Evolutionary conservation across 2,329 filamentous ascomycete species (phyloP).

Genomic region (Coniella lustricola): DNA sequence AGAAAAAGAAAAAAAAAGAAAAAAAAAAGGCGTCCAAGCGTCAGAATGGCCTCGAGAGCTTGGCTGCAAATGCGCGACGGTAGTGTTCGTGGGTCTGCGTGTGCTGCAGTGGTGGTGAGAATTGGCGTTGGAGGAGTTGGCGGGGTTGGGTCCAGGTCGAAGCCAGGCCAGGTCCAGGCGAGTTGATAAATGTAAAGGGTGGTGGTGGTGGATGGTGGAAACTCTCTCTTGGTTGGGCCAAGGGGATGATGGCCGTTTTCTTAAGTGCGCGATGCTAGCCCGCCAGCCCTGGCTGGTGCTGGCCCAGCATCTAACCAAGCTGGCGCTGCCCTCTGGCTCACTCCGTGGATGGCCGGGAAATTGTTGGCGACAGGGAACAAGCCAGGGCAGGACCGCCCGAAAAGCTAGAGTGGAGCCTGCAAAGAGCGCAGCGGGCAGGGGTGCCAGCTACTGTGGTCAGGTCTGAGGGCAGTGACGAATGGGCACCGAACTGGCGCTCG

Average conservation of each 20-base stretch:
- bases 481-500: no score
- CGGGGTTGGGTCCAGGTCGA: not conserved
- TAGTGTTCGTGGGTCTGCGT: no score
- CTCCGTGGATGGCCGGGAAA: constrained; percentile 16
- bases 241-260: constrained; percentile 13
- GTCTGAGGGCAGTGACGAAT: no score
- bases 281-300: no score
- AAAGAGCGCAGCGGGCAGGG: no score
- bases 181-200: constrained; percentile 4
- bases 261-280: constrained; percentile 16
- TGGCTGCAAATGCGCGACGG: not conserved
- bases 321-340: no score
- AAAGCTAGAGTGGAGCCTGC: not conserved
- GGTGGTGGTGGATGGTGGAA: constrained; percentile 11
- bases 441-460: no score
- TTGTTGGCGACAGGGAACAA: constrained; percentile 13
- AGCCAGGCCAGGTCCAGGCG: not conserved
- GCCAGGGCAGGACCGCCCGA: not conserved
- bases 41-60: no score
- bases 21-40: not conserved
- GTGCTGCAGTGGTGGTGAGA: no score
- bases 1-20: not conserved
- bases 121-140: not conserved
- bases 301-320: no score
- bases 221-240: constrained; percentile 5